phyloP scores from a whole-genome alignment of 2,329 filamentous ascomycete species.

The Talaromyces sp. region DNA sequence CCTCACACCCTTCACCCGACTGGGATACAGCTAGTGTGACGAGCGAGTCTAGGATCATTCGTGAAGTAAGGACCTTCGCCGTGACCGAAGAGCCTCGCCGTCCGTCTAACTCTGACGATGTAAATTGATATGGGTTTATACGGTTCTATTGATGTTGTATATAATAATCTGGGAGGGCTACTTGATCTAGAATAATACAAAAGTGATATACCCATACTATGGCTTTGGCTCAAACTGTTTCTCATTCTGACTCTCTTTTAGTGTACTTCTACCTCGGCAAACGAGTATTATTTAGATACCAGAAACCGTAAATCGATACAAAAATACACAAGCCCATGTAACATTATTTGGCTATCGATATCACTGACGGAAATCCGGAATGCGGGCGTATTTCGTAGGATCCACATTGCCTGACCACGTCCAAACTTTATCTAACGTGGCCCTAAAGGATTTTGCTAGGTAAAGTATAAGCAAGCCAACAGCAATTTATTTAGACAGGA shows the following conservation, averaged over 20 bases:
- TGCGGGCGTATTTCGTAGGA: background rate
- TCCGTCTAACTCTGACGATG: background rate
- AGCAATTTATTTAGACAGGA: background rate
- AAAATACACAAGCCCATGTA: background rate
- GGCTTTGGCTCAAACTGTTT: too few relatives aligned
- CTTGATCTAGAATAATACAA: background rate
- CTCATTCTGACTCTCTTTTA: too few relatives aligned
- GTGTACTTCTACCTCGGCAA: background rate
- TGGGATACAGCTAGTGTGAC: slow-evolving; percentile 23
- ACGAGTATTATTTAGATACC: background rate
- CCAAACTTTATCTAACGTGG: background rate
- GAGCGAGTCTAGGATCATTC: slow-evolving; percentile 24
- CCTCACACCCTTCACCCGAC: slow-evolving; percentile 12
- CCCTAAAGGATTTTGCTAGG: background rate
- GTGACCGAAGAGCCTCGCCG: slow-evolving; percentile 17
- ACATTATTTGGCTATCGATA: background rate
- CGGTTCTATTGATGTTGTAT: background rate
- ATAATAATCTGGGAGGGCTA: background rate
- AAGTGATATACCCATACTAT: too few relatives aligned
- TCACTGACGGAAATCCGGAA: background rate
- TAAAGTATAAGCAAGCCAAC: background rate
- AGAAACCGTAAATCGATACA: background rate
- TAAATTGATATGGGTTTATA: too few relatives aligned
- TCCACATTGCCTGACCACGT: background rate
- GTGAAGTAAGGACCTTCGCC: slow-evolving; percentile 21